Base-by-base conservation (phyloP, 805 yeast species). In the Sugiyamaella mastotermitis region DNA sequence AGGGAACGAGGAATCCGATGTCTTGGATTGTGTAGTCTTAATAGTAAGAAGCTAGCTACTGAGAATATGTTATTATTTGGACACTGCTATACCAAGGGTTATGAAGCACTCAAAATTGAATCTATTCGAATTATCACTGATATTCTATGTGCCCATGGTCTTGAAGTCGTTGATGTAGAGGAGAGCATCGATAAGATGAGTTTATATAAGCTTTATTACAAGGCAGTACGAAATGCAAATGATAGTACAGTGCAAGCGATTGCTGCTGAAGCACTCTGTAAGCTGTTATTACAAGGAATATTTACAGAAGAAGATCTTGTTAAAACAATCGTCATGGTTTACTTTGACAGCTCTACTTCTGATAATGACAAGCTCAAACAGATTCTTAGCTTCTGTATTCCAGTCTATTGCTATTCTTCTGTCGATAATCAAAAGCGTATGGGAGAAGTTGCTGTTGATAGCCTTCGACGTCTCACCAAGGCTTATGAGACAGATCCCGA, bases 201-300 rank as follows among this genome's bases (percentile, higher is more conserved):
- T 0, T 63, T 82, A 40, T 84, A 83, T 43, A 75, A 80, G 53
- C 62, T 84, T 20, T 80, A 83, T 45, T 81, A 78, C 62, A 74
- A 78, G 54, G 72, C 80, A 1, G 62, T 83, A 48, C 72, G 75
- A 17, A 43, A 47, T 16, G 48, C 44, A 7, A 71, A 71, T 3
- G 64, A 73, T 48, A 83, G 83, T 1, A 72, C 71, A 19, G 69
- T 86, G 14, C 95, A 85, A 56, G 78, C 90, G 0, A 68, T 77
- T 1, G 82, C 90, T 7, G 95, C 90, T 0, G 94, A 85, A 52
- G 94, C 95, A 0, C 63, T 88, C 18, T 83, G 88, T 52, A 88
- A 90, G 61, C 63, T 90, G 35, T 76, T 80, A 49, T 65, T 92
- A 37, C 82, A 90, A 11, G 94, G 83, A 47, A 71, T 83, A 15